phyloP scores from a whole-genome alignment of 2,329 filamentous ascomycete genomes.

The Fusarium domesticum region DNA sequence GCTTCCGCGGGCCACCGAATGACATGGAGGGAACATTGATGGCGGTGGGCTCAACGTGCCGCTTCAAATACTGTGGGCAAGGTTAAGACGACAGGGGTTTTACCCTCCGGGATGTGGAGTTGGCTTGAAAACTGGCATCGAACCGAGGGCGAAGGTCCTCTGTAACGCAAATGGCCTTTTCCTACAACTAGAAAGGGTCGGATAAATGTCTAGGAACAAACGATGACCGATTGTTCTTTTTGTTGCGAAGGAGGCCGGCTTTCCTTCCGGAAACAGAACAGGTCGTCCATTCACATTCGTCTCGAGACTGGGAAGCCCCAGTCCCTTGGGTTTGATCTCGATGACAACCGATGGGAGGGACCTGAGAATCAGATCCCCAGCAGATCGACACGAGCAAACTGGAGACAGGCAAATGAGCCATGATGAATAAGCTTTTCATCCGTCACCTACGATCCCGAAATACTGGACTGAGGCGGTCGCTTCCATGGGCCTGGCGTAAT shows the following conservation, averaged over 20 bases:
- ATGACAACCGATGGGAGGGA: conserved; percentile 14
- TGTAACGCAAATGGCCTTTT: conserved; percentile 5
- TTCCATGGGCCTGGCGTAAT: conserved; percentile 16
- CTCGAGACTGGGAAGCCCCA: neutral
- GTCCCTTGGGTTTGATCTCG: conserved; percentile 10
- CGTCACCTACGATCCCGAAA: conserved; percentile 15
- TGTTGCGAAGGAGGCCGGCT: no score
- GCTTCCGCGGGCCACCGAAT: conserved; percentile 22
- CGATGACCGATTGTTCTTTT: conserved; percentile 11
- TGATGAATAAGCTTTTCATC: conserved; percentile 20
- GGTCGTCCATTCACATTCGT: neutral
- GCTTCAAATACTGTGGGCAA: conserved; percentile 16
- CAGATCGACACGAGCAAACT: conserved; percentile 16
- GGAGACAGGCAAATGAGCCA: conserved; percentile 24
- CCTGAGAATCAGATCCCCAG: conserved; percentile 4
- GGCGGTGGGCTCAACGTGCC: conserved; percentile 14
- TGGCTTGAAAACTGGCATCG: conserved; percentile 10
- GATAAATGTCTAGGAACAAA: conserved; percentile 9
- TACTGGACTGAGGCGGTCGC: conserved; percentile 17
- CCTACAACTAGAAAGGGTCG: conserved; percentile 4
- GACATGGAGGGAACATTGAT: conserved; percentile 14
- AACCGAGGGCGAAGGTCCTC: conserved; percentile 6
- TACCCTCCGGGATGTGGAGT: conserved; percentile 17
- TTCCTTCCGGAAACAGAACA: neutral
- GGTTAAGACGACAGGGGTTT: conserved; percentile 27